Conservation (phyloP, 1,284 basidiomycete genomes). For the Fomitopsis palustris region DNA sequence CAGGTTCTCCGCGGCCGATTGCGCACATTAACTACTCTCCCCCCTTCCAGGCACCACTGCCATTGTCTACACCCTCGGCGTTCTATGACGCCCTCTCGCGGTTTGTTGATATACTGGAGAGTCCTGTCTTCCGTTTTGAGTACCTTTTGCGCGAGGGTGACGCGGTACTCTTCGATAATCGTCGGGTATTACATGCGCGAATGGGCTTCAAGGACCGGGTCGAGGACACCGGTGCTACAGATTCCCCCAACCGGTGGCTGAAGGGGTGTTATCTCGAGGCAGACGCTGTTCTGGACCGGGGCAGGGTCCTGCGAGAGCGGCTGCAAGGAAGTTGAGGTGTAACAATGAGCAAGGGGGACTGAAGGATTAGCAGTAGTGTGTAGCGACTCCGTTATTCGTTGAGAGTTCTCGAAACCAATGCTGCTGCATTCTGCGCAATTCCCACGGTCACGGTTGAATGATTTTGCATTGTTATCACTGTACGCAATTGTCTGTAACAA, state of each 20-base stretch:
- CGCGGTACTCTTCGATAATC: constrained; percentile 90
- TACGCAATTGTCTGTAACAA: no score
- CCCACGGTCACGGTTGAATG: no score
- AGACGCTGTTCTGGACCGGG: constrained; percentile 67
- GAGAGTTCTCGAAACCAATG: no score
- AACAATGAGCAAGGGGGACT: no score
- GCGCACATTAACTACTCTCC: constrained; percentile 88
- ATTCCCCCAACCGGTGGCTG: constrained; percentile 70
- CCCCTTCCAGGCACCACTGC: constrained; percentile 88
- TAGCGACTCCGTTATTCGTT: no score
- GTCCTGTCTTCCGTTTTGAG: constrained; percentile 52
- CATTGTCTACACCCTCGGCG: constrained; percentile 43
- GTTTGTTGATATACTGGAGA: constrained; percentile 65
- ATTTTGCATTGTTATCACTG: no score
- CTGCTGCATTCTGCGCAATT: no score
- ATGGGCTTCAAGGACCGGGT: constrained; percentile 59
- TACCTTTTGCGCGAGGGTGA: constrained; percentile 83
- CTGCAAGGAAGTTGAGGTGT: neutral
- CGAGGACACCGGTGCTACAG: constrained; percentile 30
- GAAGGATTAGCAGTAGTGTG: no score
- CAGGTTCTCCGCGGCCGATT: constrained; percentile 30
- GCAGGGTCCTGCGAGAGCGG: constrained; percentile 25
- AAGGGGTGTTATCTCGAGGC: constrained; percentile 88
- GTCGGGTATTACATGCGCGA: constrained; percentile 88
- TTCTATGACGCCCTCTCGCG: constrained; percentile 67